Percentiles rank a stretch among this genome's conserved stretches.
These are phyloP conservation scores for Tolypocladium nubicola DNA, from an alignment of 2,329 filamentous ascomycete genomes.

Conservation along the genomic window DNA sequence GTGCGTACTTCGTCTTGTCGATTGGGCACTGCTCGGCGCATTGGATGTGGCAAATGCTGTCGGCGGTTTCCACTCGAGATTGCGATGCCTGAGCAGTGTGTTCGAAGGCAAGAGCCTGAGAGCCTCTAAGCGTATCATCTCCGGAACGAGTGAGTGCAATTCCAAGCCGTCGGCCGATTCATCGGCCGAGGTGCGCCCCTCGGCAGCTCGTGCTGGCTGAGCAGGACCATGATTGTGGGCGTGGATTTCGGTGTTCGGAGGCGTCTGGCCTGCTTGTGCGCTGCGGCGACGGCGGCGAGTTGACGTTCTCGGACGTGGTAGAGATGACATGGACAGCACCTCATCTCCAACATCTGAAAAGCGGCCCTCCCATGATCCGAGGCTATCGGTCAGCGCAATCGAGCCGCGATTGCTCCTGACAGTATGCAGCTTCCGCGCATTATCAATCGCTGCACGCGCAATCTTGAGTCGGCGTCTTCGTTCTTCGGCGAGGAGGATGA, in stretches of 20 bases:
- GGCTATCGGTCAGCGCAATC: constrained; percentile 14
- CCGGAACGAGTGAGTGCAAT: neutral
- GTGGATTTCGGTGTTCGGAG: neutral
- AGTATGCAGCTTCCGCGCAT: constrained; percentile 39
- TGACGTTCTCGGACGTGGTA: constrained; percentile 10
- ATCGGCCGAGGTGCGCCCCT: neutral
- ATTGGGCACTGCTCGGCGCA: neutral
- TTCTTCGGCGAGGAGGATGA: constrained; percentile 45
- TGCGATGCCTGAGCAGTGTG: neutral
- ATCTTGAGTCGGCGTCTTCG: constrained; percentile 43
- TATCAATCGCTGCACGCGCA: constrained; percentile 37
- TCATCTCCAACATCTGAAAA: constrained; percentile 12
- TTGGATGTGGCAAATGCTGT: neutral
- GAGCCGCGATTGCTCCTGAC: constrained; percentile 20
- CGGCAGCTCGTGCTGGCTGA: neutral
- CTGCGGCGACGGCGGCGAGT: constrained; percentile 17
- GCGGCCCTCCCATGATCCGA: constrained; percentile 8
- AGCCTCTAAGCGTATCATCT: constrained; percentile 2
- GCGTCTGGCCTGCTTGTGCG: neutral
- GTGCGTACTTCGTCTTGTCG: neutral
- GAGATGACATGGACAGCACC: constrained; percentile 9
- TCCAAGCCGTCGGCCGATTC: neutral
- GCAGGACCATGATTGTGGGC: neutral
- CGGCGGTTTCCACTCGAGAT: neutral
- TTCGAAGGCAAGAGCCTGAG: neutral